A percentile compares a stretch with the other conserved stretches of the same genome.
Conservation (phyloP, 2,329 filamentous ascomycete genomes). For the Ramularia endophylla region DNA sequence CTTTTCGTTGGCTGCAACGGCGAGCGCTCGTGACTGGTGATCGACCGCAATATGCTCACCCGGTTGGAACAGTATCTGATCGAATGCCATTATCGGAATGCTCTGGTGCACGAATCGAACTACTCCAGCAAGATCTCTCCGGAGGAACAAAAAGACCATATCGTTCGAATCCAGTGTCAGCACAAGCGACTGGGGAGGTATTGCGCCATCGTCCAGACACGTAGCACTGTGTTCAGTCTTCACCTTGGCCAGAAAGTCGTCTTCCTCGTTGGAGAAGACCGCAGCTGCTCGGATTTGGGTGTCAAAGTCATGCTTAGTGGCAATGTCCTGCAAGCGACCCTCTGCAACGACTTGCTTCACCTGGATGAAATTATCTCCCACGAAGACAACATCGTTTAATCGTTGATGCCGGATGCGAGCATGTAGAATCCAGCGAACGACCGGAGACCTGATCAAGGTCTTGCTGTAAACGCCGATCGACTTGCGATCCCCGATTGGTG, state of each 20-base stretch:
- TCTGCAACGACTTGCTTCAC: slow-evolving; percentile 60
- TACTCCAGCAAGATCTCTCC: slow-evolving; percentile 37
- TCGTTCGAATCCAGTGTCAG: slow-evolving; percentile 68
- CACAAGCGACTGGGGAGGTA: slow-evolving; percentile 73
- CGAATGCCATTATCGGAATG: slow-evolving; percentile 53
- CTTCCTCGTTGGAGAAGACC: slow-evolving; percentile 53
- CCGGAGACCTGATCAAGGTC: slow-evolving; percentile 70
- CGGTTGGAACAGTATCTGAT: slow-evolving; percentile 48
- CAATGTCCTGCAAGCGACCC: slow-evolving; percentile 67
- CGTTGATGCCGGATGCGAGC: slow-evolving; percentile 65
- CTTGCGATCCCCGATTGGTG: neutral
- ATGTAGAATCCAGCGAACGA: slow-evolving; percentile 70
- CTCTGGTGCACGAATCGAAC: slow-evolving; percentile 57
- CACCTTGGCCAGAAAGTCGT: slow-evolving; percentile 22
- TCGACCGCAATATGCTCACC: slow-evolving; percentile 70
- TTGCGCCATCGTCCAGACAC: neutral
- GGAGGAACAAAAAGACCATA: slow-evolving; percentile 70
- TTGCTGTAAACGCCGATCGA: slow-evolving; percentile 67
- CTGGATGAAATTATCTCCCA: slow-evolving; percentile 76
- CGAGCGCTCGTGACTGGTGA: slow-evolving; percentile 58
- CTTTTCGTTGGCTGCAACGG: slow-evolving; percentile 64
- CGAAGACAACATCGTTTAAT: slow-evolving; percentile 77
- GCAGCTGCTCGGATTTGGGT: slow-evolving; percentile 72
- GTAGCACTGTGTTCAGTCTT: slow-evolving; percentile 21
- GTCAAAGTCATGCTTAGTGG: slow-evolving; percentile 72